Base-by-base conservation (phyloP, 257 asterid genomes). In the Schizonepeta tenuifolia region DNA sequence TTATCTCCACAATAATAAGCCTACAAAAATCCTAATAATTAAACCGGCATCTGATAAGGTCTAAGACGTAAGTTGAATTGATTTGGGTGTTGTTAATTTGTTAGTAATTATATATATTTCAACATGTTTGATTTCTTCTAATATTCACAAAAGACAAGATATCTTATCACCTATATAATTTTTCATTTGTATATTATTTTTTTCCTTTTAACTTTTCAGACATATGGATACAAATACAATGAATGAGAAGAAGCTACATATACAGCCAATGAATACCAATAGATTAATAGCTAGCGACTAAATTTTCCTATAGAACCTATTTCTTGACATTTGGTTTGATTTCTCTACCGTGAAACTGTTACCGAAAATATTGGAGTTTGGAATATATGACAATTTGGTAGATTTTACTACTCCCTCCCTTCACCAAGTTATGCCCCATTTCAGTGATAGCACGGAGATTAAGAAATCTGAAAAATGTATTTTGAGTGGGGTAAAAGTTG, bases 141-240 rank as follows among this genome's bases (percentile, higher is more conserved):
- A 21, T 40, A 26, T 47, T 47, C 73, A 74, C 40, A 75, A 75
- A 58, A 47, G 71, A 66, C 58, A 66, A 67, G n/a, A 24, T 2
- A 28, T 31, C 71, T n/a, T 24, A 47, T 59, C 70, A 38, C 54
- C 22, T 66, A 40, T 44, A 1, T 21, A 43, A 65, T 28, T 14
- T 13, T 49, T 50, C 7, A 35, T 28, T 33, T 61, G 17, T 26
- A 59, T 28, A 17, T n/a, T 1, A 26, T 43, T 5, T 17, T 33
- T 67, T 24, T 11, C 9, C 4, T 24, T 17, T 24, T 63, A 38
- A 44, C 35, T 43, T 50, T 71, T 28, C 18, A 28, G 18, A 6
- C 38, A 28, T 31, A 60, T 7, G 24, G 18, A 2, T 40, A 65
- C 70, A 65, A 44, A 15, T 55, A 44, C 71, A 73, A 49, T 67